phyloP scores from a whole-genome alignment of 371 early-diverging fungal species.

The Mortierella polycephala region DNA sequence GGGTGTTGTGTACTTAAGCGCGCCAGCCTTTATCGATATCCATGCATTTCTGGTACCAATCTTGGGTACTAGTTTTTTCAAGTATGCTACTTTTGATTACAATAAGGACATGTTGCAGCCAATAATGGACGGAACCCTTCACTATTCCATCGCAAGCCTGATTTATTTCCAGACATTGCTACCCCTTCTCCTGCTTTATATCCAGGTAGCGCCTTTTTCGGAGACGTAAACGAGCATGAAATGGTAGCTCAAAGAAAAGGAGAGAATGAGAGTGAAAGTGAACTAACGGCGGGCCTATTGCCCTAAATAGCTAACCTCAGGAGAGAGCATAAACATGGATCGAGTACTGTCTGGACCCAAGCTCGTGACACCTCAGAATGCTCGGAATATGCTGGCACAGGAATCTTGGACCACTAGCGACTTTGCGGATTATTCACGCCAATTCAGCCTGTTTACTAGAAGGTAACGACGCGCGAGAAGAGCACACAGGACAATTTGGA shows the following conservation, averaged over 20 bases:
- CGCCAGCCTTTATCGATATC: conserved; percentile 11
- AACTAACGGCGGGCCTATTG: background rate
- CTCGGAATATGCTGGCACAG: conserved; percentile 15
- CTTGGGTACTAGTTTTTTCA: conserved; percentile 18
- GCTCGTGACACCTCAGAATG: conserved; percentile 23
- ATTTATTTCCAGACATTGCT: conserved; percentile 26
- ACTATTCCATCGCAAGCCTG: conserved; percentile 29
- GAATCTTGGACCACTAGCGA: conserved; percentile 12
- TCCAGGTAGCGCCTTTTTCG: conserved; percentile 15
- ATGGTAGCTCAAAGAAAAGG: background rate
- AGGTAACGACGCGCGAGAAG: conserved; percentile 8
- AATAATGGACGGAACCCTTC: conserved; percentile 1
- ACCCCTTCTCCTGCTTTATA: conserved; percentile 24
- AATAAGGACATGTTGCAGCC: conserved; percentile 4
- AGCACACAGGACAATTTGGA: too few species aligned
- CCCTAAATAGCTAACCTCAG: conserved; percentile 21
- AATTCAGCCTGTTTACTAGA: conserved; percentile 17
- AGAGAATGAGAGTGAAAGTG: background rate
- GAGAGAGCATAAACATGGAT: conserved; percentile 18
- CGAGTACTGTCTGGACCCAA: conserved; percentile 24
- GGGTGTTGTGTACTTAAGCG: conserved; percentile 31
- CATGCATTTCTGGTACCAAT: background rate
- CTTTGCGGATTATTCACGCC: conserved; percentile 7
- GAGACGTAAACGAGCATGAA: too few species aligned
- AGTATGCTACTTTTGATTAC: conserved; percentile 32